Base-by-base conservation (phyloP, 129 eudicot species). In the Flaveria brownii region DNA sequence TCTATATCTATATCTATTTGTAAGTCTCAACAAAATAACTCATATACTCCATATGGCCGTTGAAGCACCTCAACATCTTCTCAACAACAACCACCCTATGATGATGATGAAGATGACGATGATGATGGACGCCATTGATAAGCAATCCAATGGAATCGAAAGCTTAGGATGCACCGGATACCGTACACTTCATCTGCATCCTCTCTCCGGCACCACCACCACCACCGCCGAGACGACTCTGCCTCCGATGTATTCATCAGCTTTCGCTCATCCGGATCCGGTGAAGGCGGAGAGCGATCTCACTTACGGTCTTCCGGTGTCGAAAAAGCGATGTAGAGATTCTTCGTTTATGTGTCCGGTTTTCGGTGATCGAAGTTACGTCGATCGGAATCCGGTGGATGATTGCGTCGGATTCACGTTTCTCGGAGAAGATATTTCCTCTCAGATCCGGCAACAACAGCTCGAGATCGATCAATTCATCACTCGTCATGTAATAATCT, bases 371-470 rank as follows among this genome's bases (percentile, higher is more conserved):
- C 72, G 25, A 13, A 12, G 11, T 11, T 45, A 52, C 36, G 2
- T 36, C 17, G 39, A 33, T 12, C 51, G 18, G 36, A 55, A 39
- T 33, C 28, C 55, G 11, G 12, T 36, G 41, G 41, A 36, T 36
- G 41, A 10, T 46, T 66, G 1, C 12, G 57, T 2, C 11, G 33
- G 14, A 4, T 71, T 6, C 6, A 71, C 47, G 47, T 72, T 72
- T 72, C 77, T 73, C 22, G 77, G 68, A 2, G n/a, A 74, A 22
- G 78, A 59, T 20, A 16, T 85, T 11, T 81, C 83, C 11, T 47
- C 13, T 8, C 85, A 85, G 80, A 77, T 85, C 66, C 84, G 62
- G 39, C 74, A 77, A 14, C 88, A 85, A 47, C 88, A 85, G 28
- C 25, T 73, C 0, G 85, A 85, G 33, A 77, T 81, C 23, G 85